Percentiles rank a stretch among this genome's conserved stretches.
phyloP scores from a whole-genome alignment of 805 yeast genomes.

The Wickerhamomyces chaumierensis region DNA sequence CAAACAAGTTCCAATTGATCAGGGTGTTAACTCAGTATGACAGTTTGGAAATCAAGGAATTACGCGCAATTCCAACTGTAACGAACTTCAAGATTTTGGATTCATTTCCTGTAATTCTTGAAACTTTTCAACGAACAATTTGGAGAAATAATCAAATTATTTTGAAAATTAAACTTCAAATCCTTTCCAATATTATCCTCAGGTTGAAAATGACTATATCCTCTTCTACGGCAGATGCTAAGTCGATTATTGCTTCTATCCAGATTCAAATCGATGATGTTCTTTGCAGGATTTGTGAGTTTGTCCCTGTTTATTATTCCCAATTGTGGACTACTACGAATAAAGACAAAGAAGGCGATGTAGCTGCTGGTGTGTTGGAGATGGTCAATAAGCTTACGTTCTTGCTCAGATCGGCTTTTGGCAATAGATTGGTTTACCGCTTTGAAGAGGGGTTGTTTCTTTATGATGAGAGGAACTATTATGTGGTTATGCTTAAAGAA shows the following conservation, averaged over 20 bases:
- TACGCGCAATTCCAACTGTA: not conserved
- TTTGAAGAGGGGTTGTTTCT: conserved; percentile 1
- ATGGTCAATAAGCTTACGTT: conserved; percentile 9
- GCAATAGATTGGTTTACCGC: conserved; percentile 3
- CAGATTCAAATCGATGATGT: not conserved
- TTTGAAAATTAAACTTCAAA: not conserved
- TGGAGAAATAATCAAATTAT: conserved; percentile 1
- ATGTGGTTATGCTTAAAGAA: not conserved
- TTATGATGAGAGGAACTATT: not conserved
- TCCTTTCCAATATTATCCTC: conserved; percentile 4
- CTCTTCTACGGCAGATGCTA: not conserved
- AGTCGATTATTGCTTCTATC: too few species aligned
- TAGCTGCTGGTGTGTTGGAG: too few species aligned
- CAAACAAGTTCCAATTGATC: not conserved
- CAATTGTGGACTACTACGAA: conserved; percentile 4
- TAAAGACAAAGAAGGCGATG: too few species aligned
- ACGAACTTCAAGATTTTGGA: not conserved
- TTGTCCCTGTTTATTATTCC: conserved; percentile 1
- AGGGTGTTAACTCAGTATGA: conserved; percentile 6
- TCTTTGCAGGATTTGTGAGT: not conserved
- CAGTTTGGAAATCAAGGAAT: conserved; percentile 6
- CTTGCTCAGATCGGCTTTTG: conserved; percentile 11
- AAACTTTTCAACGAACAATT: conserved; percentile 3
- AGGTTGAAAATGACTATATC: not conserved
- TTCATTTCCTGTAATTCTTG: not conserved